Conservation (phyloP, 495 filamentous ascomycete species). For the Tetracladium setigerum region DNA sequence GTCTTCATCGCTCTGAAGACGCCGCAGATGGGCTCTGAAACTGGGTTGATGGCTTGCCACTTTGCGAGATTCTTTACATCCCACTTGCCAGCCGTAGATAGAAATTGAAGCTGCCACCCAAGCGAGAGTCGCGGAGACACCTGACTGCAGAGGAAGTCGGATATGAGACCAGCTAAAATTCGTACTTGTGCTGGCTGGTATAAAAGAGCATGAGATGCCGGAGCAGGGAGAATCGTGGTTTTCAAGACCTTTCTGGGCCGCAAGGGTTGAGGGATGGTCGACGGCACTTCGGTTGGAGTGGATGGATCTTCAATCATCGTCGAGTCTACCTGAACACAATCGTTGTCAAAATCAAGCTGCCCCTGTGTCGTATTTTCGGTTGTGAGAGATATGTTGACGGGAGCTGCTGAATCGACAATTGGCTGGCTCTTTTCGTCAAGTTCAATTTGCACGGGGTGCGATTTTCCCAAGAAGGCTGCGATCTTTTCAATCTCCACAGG, state of each 20-base stretch:
- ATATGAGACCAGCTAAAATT: slow-evolving; percentile 70
- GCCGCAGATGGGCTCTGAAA: slow-evolving; percentile 67
- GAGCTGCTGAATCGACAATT: slow-evolving; percentile 40
- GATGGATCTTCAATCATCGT: slow-evolving; percentile 29
- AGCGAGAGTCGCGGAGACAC: slow-evolving; percentile 71
- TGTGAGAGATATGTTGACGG: slow-evolving; percentile 28
- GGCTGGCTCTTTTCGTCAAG: slow-evolving; percentile 28
- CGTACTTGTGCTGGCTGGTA: slow-evolving; percentile 72
- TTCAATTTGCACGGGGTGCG: slow-evolving; percentile 22
- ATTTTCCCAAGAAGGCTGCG: slow-evolving; percentile 22
- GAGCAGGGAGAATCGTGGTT: slow-evolving; percentile 62
- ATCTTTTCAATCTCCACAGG: slow-evolving; percentile 66
- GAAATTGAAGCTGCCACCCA: slow-evolving; percentile 83
- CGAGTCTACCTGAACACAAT: slow-evolving; percentile 12
- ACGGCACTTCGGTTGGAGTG: slow-evolving; percentile 28
- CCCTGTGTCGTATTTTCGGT: slow-evolving; percentile 22
- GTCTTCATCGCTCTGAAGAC: slow-evolving; percentile 86
- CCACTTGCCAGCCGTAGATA: slow-evolving; percentile 89
- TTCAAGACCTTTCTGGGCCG: slow-evolving; percentile 51
- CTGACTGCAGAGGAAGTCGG: slow-evolving; percentile 68
- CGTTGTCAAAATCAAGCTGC: slow-evolving; percentile 26
- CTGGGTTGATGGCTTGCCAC: slow-evolving; percentile 71
- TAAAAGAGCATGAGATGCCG: slow-evolving; percentile 77
- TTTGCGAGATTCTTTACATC: slow-evolving; percentile 95
- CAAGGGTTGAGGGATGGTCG: slow-evolving; percentile 28